These are phyloP conservation scores for Phytophthora sp. DNA, from an alignment of 352 stramenopile genomes.

Conservation along the genomic window DNA sequence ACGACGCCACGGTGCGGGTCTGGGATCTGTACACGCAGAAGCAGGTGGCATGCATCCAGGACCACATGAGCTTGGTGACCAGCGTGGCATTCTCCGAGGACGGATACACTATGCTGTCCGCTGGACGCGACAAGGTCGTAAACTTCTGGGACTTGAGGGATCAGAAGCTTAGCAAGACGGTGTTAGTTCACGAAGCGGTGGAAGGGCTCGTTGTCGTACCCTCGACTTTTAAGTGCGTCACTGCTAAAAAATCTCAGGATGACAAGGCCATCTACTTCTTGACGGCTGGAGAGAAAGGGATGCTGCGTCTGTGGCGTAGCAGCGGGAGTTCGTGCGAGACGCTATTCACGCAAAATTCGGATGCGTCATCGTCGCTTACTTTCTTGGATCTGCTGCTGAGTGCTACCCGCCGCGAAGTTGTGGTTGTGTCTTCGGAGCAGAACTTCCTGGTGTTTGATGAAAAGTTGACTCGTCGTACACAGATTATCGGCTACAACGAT, in stretches of 20 bases:
- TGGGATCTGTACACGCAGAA: constrained; percentile 89
- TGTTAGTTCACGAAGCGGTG: constrained; percentile 95
- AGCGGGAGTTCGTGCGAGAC: constrained; percentile 43
- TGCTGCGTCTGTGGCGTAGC: constrained; percentile 82
- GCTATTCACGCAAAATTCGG: constrained; percentile 51
- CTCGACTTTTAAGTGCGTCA: constrained; percentile 57
- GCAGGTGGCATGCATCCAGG: constrained; percentile 88
- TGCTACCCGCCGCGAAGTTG: constrained; percentile 57
- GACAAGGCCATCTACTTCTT: constrained; percentile 88
- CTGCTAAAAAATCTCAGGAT: constrained; percentile 40
- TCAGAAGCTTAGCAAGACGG: constrained; percentile 90
- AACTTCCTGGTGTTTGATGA: constrained; percentile 89
- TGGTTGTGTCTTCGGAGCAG: constrained; percentile 85
- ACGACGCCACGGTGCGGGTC: constrained; percentile 79
- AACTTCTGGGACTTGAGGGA: constrained; percentile 91
- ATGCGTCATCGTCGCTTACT: constrained; percentile 45
- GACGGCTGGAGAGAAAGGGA: constrained; percentile 93
- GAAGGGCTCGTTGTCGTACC: constrained; percentile 93
- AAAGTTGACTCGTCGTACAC: constrained; percentile 63
- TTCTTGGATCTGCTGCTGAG: constrained; percentile 70
- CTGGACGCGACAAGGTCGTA: constrained; percentile 93
- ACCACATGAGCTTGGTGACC: constrained; percentile 96
- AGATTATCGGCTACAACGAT: constrained; percentile 96
- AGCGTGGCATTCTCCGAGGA: constrained; percentile 91
- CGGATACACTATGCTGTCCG: constrained; percentile 87